phyloP scores from a whole-genome alignment of 2,329 filamentous ascomycete species.

The Beauveria brongniartii region DNA sequence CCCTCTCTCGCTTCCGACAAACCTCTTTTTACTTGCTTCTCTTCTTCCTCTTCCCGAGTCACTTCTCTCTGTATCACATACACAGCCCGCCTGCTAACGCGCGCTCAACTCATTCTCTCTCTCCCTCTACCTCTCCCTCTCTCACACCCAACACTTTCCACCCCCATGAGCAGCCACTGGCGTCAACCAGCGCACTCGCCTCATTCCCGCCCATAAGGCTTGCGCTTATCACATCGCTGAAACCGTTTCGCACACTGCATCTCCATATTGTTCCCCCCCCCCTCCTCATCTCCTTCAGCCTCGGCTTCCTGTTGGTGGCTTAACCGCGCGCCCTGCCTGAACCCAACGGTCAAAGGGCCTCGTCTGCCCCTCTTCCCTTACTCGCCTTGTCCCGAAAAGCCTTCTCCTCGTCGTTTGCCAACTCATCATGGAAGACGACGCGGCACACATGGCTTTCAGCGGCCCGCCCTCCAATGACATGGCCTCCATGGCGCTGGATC shows the following conservation, averaged over 20 bases:
- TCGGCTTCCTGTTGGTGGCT: background rate
- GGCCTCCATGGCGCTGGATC: conserved; percentile 19
- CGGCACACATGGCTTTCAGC: conserved; percentile 16
- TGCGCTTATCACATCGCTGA: background rate
- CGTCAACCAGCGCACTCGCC: background rate
- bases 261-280: background rate
- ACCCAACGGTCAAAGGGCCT: background rate
- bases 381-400: conserved; percentile 1
- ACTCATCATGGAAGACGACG: conserved; percentile 20
- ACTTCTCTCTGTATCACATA: background rate
- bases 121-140: background rate
- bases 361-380: background rate
- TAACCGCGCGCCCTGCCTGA: background rate
- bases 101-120: background rate
- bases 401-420: background rate
- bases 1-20: background rate
- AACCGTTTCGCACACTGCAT: background rate
- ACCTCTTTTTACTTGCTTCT: background rate
- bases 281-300: background rate
- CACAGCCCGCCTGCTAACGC: background rate
- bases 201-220: background rate
- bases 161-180: background rate
- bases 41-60: background rate
- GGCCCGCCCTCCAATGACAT: conserved; percentile 21
- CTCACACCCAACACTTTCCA: background rate